Conservation (phyloP, 495 filamentous ascomycete genomes). For the Xylaria bambusicola region DNA sequence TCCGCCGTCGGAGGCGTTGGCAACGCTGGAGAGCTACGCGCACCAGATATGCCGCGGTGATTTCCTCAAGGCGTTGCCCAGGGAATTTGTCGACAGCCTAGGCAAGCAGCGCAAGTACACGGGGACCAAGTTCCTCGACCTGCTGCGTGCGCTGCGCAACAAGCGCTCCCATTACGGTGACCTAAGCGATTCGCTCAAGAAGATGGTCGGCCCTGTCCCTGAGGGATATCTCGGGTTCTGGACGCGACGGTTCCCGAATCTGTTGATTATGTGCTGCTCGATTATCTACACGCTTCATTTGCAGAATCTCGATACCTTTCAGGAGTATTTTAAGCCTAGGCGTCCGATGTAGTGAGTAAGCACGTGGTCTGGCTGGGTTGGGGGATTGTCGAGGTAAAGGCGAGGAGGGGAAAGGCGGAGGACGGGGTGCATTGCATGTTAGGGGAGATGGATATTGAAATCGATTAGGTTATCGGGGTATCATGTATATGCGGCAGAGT, state of each 20-base stretch:
- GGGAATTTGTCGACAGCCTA: conserved; percentile 78
- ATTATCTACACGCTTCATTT: conserved; percentile 67
- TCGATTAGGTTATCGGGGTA: too few species aligned
- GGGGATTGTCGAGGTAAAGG: background rate
- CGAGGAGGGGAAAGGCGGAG: background rate
- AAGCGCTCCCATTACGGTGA: conserved; percentile 95
- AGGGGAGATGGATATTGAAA: too few species aligned
- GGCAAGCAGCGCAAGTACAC: conserved; percentile 97
- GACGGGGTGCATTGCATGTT: too few species aligned
- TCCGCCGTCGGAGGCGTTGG: conserved; percentile 68
- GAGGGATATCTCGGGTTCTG: conserved; percentile 89
- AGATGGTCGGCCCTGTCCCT: conserved; percentile 75
- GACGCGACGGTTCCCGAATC: conserved; percentile 74
- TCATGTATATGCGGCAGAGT: too few species aligned
- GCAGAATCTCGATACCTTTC: conserved; percentile 71
- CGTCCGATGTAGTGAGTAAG: conserved; percentile 22
- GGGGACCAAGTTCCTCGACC: conserved; percentile 76
- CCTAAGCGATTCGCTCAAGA: conserved; percentile 77
- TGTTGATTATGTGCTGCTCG: conserved; percentile 79
- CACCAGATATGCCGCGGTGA: conserved; percentile 53
- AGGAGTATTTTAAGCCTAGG: conserved; percentile 64
- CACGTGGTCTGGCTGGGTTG: too few species aligned
- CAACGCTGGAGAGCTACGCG: conserved; percentile 53
- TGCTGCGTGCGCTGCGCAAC: conserved; percentile 88
- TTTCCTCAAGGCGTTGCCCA: conserved; percentile 76